These are phyloP conservation scores for Penicillium paradoxum DNA, from an alignment of 495 filamentous ascomycete genomes.

Conservation along the genomic window DNA sequence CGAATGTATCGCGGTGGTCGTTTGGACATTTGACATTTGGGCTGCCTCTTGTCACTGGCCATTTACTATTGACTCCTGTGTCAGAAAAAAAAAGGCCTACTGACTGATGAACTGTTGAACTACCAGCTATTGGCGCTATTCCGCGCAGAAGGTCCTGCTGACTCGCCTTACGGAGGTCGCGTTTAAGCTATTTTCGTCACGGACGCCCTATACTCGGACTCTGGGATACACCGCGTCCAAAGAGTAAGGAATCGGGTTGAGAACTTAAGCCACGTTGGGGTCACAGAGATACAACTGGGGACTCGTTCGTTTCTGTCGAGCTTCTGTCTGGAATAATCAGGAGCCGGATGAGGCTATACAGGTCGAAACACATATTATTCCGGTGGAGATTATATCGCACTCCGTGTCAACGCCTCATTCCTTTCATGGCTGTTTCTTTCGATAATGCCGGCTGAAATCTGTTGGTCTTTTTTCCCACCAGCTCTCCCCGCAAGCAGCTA, in stretches of 20 bases:
- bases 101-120: slow-evolving; percentile 30
- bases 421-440: slow-evolving; percentile 1
- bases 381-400: background rate
- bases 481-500: slow-evolving; percentile 15
- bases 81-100: slow-evolving; percentile 9
- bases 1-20: slow-evolving; percentile 9
- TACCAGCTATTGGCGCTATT: slow-evolving; percentile 17
- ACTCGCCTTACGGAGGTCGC: slow-evolving; percentile 18
- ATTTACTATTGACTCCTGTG: background rate
- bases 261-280: slow-evolving; percentile 9
- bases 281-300: background rate
- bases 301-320: background rate
- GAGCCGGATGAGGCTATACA: background rate
- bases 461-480: background rate
- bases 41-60: slow-evolving; percentile 9
- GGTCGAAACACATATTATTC: background rate
- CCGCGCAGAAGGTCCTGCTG: slow-evolving; percentile 15
- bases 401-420: background rate
- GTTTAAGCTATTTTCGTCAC: slow-evolving; percentile 27
- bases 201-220: slow-evolving; percentile 2
- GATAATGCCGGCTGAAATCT: background rate
- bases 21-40: slow-evolving; percentile 10
- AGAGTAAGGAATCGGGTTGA: slow-evolving; percentile 1
- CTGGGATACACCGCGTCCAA: slow-evolving; percentile 5
- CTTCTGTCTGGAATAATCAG: background rate